A percentile compares a stretch with the other conserved stretches of the same genome.
These are phyloP conservation scores for Lojkania enalia DNA, from an alignment of 2,329 filamentous ascomycete genomes.

Conservation along the genomic window DNA sequence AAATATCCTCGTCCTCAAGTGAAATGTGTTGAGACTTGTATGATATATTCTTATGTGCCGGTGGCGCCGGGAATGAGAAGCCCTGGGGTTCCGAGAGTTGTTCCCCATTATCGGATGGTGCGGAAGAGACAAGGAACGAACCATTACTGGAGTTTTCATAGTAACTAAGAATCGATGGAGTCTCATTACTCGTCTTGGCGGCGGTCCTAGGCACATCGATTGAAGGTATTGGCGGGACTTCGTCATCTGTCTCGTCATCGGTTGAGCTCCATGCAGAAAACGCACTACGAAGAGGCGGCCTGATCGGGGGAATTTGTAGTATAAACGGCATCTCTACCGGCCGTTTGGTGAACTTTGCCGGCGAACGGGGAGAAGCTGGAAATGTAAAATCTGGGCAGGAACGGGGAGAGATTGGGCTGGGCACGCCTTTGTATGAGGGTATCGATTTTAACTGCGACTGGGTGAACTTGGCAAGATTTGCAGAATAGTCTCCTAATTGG, in stretches of 20 bases:
- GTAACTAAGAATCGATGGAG: constrained; percentile 36
- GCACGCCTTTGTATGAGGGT: constrained; percentile 31
- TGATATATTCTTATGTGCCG: constrained; percentile 16
- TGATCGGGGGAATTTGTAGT: constrained; percentile 36
- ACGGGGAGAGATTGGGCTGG: constrained; percentile 21
- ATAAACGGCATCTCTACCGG: constrained; percentile 25
- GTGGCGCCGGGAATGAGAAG: constrained; percentile 25
- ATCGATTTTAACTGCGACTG: constrained; percentile 39
- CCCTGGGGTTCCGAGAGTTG: constrained; percentile 23
- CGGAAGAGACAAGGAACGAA: constrained; percentile 38
- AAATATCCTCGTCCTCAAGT: constrained; percentile 26
- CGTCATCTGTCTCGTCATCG: constrained; percentile 34
- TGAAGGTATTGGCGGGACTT: constrained; percentile 23
- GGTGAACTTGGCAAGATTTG: constrained; percentile 43
- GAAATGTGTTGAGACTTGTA: constrained; percentile 7
- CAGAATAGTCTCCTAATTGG: constrained; percentile 39
- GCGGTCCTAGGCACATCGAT: constrained; percentile 8
- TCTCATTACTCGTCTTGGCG: constrained; percentile 25
- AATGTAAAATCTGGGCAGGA: constrained; percentile 39
- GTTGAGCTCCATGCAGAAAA: constrained; percentile 45
- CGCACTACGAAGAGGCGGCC: constrained; percentile 37
- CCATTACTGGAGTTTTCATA: constrained; percentile 28
- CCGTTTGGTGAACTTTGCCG: too few relatives aligned
- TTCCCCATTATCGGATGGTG: constrained; percentile 26
- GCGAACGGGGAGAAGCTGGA: constrained; percentile 23